phyloP scores from a whole-genome alignment of 169 alveolate genomes.

The Eimeria zaria region DNA sequence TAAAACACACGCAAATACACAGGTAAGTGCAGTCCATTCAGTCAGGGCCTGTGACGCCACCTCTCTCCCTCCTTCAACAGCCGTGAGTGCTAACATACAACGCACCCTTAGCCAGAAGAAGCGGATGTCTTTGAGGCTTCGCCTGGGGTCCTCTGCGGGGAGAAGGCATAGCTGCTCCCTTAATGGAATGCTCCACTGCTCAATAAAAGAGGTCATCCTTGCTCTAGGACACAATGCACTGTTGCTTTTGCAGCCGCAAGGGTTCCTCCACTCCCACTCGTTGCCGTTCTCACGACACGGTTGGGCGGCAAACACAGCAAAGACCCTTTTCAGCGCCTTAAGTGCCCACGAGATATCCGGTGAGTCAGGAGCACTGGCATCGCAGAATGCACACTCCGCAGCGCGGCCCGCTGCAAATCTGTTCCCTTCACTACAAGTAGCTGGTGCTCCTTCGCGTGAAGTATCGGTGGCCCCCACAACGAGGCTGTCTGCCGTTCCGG shows the following conservation, averaged over 20 bases:
- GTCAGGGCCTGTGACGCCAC: neutral
- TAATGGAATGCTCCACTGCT: constrained; percentile 32
- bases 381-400: constrained; percentile 34
- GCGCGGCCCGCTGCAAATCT: constrained; percentile 51
- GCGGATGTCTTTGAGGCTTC: constrained; percentile 47
- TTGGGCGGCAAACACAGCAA: constrained; percentile 22
- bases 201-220: neutral
- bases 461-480: neutral
- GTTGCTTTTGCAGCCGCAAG: constrained; percentile 13
- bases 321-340: constrained; percentile 13
- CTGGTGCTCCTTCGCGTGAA: neutral
- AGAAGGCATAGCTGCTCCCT: constrained; percentile 1
- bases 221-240: constrained; percentile 28
- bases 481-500: neutral
- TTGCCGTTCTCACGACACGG: constrained; percentile 43
- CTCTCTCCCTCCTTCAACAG: neutral
- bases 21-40: neutral
- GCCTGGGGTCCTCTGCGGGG: constrained; percentile 55
- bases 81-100: neutral
- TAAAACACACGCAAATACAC: neutral
- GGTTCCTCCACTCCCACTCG: constrained; percentile 23
- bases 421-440: neutral
- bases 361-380: neutral
- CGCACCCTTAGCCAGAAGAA: constrained; percentile 41
- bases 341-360: constrained; percentile 49